Evolutionary conservation across 257 asterid species (phyloP).

Genomic region (Primulina huaijiensis): DNA sequence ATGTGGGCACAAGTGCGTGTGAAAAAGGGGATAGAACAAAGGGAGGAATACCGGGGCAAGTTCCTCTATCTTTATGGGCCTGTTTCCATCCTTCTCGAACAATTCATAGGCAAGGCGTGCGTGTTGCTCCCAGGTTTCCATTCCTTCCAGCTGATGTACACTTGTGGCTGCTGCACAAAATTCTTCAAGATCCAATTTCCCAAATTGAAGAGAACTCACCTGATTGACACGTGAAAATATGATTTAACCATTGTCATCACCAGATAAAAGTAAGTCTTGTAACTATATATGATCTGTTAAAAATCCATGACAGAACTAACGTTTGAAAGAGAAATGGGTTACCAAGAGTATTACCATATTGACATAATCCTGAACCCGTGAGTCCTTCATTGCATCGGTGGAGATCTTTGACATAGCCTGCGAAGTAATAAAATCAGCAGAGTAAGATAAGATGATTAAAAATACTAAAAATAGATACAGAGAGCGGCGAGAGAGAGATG

Average conservation of each 20-base stretch:
- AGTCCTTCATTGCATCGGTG: slow-evolving; percentile 92
- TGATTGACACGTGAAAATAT: slow-evolving; percentile 26
- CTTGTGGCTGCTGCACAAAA: slow-evolving; percentile 85
- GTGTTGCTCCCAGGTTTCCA: slow-evolving; percentile 89
- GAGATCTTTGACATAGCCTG: slow-evolving; percentile 68
- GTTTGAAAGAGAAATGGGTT: neutral
- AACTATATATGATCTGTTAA: neutral
- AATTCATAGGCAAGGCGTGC: slow-evolving; percentile 89
- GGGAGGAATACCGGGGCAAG: slow-evolving; percentile 75
- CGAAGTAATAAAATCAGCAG: neutral
- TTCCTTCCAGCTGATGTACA: slow-evolving; percentile 86
- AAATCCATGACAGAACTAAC: neutral
- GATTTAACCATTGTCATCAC: neutral
- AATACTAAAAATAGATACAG: neutral
- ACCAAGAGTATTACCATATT: slow-evolving; percentile 46
- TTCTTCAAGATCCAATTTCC: slow-evolving; percentile 85
- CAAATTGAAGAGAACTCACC: slow-evolving; percentile 85
- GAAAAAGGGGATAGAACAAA: neutral
- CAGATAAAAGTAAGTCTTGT: neutral
- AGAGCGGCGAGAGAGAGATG: slow-evolving; percentile 23
- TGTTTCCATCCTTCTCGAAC: slow-evolving; percentile 86
- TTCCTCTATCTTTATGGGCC: slow-evolving; percentile 91
- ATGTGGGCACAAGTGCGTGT: neutral
- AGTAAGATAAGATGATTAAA: neutral
- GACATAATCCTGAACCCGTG: slow-evolving; percentile 80